Percentiles rank a stretch among this genome's conserved stretches.
Evolutionary conservation across 805 yeast species (phyloP).

Genomic region (Lipomyces starkeyi): DNA sequence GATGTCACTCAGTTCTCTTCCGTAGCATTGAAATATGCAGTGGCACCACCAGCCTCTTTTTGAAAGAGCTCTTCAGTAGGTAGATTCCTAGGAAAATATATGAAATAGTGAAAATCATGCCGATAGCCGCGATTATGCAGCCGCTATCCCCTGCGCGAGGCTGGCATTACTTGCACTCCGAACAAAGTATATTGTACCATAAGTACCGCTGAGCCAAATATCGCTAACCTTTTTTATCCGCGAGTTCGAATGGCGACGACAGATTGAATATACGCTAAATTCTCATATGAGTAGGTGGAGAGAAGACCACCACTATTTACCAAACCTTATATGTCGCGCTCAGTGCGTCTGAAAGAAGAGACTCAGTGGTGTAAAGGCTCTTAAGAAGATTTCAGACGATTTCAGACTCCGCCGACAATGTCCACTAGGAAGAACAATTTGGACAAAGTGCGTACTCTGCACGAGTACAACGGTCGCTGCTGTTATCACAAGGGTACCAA

Average conservation of each 20-base stretch:
- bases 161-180: not conserved
- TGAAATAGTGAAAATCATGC: not conserved
- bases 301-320: not conserved
- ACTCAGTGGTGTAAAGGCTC: not conserved
- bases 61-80: not conserved
- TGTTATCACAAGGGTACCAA: no score
- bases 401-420: not conserved
- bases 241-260: not conserved
- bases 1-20: not conserved
- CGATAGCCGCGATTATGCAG: not conserved
- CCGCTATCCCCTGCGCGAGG: not conserved
- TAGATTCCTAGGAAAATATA: not conserved
- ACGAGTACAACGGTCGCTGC: no score
- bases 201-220: not conserved
- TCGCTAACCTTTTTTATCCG: not conserved
- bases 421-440: no score
- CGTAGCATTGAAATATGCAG: not conserved
- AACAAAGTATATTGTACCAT: not conserved
- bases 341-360: slow-evolving; percentile 1
- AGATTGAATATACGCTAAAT: not conserved
- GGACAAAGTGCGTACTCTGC: no score
- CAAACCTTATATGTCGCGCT: not conserved
- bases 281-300: not conserved
- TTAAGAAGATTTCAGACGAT: not conserved
- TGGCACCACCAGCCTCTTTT: not conserved